These are phyloP conservation scores for Paraphoma sp. DNA, from an alignment of 2,329 filamentous ascomycete species.

Conservation along the genomic window DNA sequence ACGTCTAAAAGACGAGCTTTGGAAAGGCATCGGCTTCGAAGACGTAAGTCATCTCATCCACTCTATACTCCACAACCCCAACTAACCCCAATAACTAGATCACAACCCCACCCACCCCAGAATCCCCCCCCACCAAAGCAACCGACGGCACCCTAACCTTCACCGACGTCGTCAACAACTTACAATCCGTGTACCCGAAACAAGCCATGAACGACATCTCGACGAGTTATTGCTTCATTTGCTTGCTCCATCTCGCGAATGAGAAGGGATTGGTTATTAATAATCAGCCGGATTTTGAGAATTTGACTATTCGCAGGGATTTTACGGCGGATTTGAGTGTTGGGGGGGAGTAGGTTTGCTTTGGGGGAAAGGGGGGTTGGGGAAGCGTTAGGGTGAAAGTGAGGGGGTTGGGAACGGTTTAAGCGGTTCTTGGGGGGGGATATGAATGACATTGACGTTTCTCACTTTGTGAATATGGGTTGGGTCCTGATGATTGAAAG, in stretches of 20 bases:
- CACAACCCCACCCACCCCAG: constrained; percentile 19
- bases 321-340: constrained; percentile 50
- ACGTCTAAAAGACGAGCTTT: constrained; percentile 69
- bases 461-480: too few species aligned
- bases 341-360: constrained; percentile 15
- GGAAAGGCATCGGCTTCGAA: constrained; percentile 65
- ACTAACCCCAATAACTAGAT: constrained; percentile 29
- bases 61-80: background rate
- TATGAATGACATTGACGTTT: background rate
- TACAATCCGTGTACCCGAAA: constrained; percentile 86
- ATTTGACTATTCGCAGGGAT: constrained; percentile 58
- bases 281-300: constrained; percentile 60
- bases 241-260: constrained; percentile 86
- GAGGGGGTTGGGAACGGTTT: background rate
- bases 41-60: constrained; percentile 35
- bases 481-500: too few species aligned
- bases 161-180: constrained; percentile 87
- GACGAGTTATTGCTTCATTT: constrained; percentile 93
- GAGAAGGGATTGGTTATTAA: constrained; percentile 86
- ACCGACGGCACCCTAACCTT: constrained; percentile 73
- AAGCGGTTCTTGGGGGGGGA: background rate
- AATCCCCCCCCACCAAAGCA: constrained; percentile 47
- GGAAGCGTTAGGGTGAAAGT: too few species aligned
- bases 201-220: constrained; percentile 91
- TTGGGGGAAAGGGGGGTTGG: too few species aligned